phyloP scores from a whole-genome alignment of 129 eudicot species.

The Centella asiatica region DNA sequence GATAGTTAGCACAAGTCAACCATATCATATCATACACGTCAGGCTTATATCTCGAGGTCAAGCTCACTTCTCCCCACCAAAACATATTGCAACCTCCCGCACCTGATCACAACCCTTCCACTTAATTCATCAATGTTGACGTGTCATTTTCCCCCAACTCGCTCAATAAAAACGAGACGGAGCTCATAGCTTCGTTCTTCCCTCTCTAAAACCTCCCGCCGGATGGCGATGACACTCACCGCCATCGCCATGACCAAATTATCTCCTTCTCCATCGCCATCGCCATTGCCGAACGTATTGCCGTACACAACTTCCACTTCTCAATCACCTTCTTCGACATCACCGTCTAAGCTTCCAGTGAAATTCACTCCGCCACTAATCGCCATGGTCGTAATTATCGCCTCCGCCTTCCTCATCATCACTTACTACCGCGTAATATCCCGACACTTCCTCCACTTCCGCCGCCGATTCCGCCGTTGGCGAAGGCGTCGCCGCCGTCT shows the following conservation, averaged over 20 bases:
- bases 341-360: conserved; percentile 56
- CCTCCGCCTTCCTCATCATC: conserved; percentile 74
- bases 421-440: conserved; percentile 85
- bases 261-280: conserved; percentile 22
- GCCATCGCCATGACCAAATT: conserved; percentile 13
- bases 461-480: conserved; percentile 54
- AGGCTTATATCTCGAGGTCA: too few relatives aligned
- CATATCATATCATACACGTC: too few relatives aligned
- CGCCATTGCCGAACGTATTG: neutral
- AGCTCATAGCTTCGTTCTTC: neutral
- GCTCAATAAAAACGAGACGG: conserved; percentile 13
- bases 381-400: conserved; percentile 82
- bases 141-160: conserved; percentile 17
- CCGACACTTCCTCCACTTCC: conserved; percentile 39
- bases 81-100: too few relatives aligned
- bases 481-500: conserved; percentile 60
- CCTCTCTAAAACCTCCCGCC: neutral
- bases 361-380: conserved; percentile 87
- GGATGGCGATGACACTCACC: too few relatives aligned
- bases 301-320: conserved; percentile 6
- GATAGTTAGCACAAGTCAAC: too few relatives aligned
- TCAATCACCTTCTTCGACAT: neutral
- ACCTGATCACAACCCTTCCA: neutral
- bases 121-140: conserved; percentile 19
- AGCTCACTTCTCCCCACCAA: too few relatives aligned